Base-by-base conservation (phyloP, 1,284 basidiomycete genomes). In the Mycosarcoma mackinlayi region DNA sequence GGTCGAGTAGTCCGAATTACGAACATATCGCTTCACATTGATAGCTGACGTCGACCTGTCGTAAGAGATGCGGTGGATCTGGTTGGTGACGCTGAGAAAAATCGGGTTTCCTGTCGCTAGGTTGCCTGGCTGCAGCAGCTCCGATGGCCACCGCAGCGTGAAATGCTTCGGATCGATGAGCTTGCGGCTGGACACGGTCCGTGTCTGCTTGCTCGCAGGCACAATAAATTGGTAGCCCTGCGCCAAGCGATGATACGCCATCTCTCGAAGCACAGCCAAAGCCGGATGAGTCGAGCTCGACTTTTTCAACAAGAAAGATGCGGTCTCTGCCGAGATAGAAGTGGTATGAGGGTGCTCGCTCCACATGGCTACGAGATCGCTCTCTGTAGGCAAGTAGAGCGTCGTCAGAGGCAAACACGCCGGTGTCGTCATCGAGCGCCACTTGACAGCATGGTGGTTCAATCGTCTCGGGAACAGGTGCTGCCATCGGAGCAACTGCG, bases 191-290 rank as follows among this genome's bases (percentile, higher is more conserved):
- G 57, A 60, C 21, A 68, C 59, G 5, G 64, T 56, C 8, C 55
- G 60, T 8, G 51, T 52, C 39, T 57, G 54, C 39, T 64, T 65
- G 52, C 57, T 67, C 4, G 58, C 65, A 4, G 59, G 52, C 9
- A 83, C 80, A 39, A 97, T 90, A 78, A 98, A 93, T 82, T 98
- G 95, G 83, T 97, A 98, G n/a, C 95, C 94, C 82, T 98, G 94
- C 7, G 91, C 89, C 8, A 98, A 86, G 14, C 95, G 87, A 53
- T 97, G 90, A 4, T 92, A 93, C 1, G 92, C 91, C 92, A 98
- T 95, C 48, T 93, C 93, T 28, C 91, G 88, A 90, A 98, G 92
- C 24, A 96, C 91, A 7, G 82, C 83, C 30, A 84, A 51, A 0
- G 89, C 89, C 38, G 94, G 85, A 0, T 93, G 92, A 1, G 79